These are phyloP conservation scores for Suillus luteus DNA, from an alignment of 768 basidiomycete species.

Conservation along the genomic window DNA sequence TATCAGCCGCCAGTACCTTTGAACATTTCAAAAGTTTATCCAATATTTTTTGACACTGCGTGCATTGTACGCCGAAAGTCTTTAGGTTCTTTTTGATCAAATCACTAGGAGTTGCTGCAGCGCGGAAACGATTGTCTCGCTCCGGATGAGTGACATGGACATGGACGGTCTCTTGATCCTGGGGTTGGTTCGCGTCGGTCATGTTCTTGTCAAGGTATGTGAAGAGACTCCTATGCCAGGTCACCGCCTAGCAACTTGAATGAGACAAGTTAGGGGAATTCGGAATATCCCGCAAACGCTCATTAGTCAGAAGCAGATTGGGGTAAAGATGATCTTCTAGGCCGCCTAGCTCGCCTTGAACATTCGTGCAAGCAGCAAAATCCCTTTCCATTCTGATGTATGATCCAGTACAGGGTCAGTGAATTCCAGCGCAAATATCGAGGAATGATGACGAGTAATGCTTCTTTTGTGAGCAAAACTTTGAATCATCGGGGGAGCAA, in stretches of 20 bases:
- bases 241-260: too few species aligned
- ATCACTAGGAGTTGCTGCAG: slow-evolving; percentile 13
- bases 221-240: too few species aligned
- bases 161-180: slow-evolving; percentile 4
- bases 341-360: not conserved
- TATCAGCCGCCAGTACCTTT: slow-evolving; percentile 6
- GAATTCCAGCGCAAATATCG: not conserved
- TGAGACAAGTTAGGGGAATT: not conserved
- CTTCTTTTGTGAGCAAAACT: not conserved
- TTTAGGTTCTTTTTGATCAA: slow-evolving; percentile 16
- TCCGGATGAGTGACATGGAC: slow-evolving; percentile 19
- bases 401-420: not conserved
- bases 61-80: slow-evolving; percentile 14
- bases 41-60: slow-evolving; percentile 16
- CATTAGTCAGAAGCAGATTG: not conserved
- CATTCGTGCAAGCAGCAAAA: not conserved
- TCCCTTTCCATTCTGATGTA: not conserved
- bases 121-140: slow-evolving; percentile 11
- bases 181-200: not conserved
- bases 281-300: not conserved
- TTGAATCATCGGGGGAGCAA: not conserved
- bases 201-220: not conserved
- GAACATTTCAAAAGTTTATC: slow-evolving; percentile 18
- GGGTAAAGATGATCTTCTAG: too few species aligned
- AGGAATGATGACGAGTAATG: not conserved